Percentiles rank a stretch among this genome's conserved stretches.
Evolutionary conservation across 768 basidiomycete genomes (phyloP).

Genomic region (Pulveroboletus sp.): DNA sequence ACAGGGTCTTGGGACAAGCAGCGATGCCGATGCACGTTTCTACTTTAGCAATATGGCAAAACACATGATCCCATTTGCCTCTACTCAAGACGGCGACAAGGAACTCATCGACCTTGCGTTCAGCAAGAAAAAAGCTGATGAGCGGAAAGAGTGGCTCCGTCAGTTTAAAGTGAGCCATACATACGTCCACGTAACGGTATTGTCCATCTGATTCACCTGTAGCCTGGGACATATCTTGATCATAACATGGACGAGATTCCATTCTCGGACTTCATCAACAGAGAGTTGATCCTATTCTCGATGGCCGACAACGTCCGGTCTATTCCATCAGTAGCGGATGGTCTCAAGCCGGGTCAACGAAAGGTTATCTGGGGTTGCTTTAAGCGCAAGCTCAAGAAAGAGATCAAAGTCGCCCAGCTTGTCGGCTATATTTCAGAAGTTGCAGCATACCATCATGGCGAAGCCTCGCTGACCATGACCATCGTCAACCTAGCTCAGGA

Average conservation of each 20-base stretch:
- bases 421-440: conserved; percentile 94
- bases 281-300: conserved; percentile 95
- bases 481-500: conserved; percentile 93
- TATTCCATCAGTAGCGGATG: conserved; percentile 90
- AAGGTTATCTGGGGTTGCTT: conserved; percentile 97
- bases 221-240: conserved; percentile 94
- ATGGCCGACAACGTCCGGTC: conserved; percentile 99
- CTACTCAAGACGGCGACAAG: conserved; percentile 75
- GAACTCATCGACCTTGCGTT: conserved; percentile 95
- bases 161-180: conserved; percentile 66
- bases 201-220: conserved; percentile 1
- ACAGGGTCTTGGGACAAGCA: conserved; percentile 95
- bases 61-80: conserved; percentile 90
- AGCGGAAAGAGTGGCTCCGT: conserved; percentile 96
- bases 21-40: conserved; percentile 80
- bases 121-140: conserved; percentile 99
- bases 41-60: conserved; percentile 92
- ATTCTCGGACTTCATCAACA: conserved; percentile 95
- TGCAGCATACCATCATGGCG: conserved; percentile 96
- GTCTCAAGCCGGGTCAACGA: conserved; percentile 94
- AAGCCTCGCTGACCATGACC: conserved; percentile 78
- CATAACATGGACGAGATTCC: conserved; percentile 84
- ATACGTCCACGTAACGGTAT: not conserved
- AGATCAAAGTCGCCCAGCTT: conserved; percentile 95
- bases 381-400: conserved; percentile 86